A percentile compares a stretch with the other conserved stretches of the same genome.
Evolutionary conservation across 352 stramenopile genomes (phyloP).

Genomic region (Pythium sukuiense): DNA sequence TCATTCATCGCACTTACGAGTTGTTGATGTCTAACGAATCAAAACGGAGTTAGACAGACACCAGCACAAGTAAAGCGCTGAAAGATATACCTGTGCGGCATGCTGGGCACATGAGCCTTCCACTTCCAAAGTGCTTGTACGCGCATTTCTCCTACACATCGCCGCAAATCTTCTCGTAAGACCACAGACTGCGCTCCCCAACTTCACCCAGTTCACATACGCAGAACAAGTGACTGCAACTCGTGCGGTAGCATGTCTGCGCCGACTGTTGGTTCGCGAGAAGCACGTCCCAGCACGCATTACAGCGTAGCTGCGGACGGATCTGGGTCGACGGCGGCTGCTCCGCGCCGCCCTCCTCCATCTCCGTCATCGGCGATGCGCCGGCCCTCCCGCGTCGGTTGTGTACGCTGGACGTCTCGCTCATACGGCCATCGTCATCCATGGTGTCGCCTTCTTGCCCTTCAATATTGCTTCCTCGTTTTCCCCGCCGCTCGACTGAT

Average conservation of each 20-base stretch:
- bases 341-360: slow-evolving; percentile 38
- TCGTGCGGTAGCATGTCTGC: slow-evolving; percentile 79
- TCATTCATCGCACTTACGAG: slow-evolving; percentile 32
- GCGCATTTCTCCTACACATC: slow-evolving; percentile 74
- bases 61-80: neutral
- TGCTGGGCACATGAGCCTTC: slow-evolving; percentile 58
- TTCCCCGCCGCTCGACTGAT: neutral
- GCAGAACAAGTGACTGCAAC: slow-evolving; percentile 77
- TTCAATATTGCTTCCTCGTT: neutral
- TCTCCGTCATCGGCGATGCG: slow-evolving; percentile 40
- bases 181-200: neutral
- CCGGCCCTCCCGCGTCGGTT: slow-evolving; percentile 36
- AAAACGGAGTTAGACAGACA: neutral
- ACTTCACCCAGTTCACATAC: slow-evolving; percentile 25
- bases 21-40: slow-evolving; percentile 45
- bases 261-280: slow-evolving; percentile 60
- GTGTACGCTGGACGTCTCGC: slow-evolving; percentile 66
- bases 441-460: slow-evolving; percentile 21
- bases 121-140: slow-evolving; percentile 78
- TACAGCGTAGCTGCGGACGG: slow-evolving; percentile 69
- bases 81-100: slow-evolving; percentile 47
- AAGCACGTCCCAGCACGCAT: slow-evolving; percentile 74
- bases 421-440: slow-evolving; percentile 70
- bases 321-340: slow-evolving; percentile 30
- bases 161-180: neutral